Conservation (phyloP, 2,329 filamentous ascomycete genomes). For the Trichoderma sp. region DNA sequence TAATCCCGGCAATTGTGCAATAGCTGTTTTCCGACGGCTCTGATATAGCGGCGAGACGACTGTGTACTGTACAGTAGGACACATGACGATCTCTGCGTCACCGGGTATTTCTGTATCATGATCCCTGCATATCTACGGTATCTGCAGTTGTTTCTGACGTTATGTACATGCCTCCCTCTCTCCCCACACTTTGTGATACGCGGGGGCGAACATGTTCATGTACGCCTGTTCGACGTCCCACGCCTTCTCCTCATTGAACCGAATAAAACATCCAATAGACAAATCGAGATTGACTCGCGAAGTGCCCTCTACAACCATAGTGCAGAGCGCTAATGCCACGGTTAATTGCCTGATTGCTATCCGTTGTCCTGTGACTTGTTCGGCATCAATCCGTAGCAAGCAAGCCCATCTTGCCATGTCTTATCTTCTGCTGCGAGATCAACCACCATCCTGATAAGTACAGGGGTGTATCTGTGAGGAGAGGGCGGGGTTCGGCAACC, state of each 20-base stretch:
- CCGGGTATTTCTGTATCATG: neutral
- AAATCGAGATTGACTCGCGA: neutral
- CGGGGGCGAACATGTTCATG: neutral
- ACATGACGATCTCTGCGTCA: constrained; percentile 7
- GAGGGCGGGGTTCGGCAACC: constrained; percentile 7
- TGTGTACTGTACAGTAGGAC: neutral
- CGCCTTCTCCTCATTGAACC: neutral
- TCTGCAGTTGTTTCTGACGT: neutral
- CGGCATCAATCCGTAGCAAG: neutral
- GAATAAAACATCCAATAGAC: neutral
- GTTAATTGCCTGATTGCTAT: neutral
- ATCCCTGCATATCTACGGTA: neutral
- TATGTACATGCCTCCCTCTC: neutral
- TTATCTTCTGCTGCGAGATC: constrained; percentile 1
- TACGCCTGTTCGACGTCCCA: neutral
- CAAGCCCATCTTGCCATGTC: neutral
- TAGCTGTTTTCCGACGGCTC: neutral
- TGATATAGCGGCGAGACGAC: neutral
- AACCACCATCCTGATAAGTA: neutral
- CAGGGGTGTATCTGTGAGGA: constrained; percentile 2
- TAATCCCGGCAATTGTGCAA: neutral
- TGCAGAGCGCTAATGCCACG: neutral
- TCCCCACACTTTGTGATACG: neutral
- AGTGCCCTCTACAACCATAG: neutral
- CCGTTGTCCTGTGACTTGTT: neutral